These are phyloP conservation scores for Helminthosporium solani DNA, from an alignment of 2,329 filamentous ascomycete species.

Conservation along the genomic window DNA sequence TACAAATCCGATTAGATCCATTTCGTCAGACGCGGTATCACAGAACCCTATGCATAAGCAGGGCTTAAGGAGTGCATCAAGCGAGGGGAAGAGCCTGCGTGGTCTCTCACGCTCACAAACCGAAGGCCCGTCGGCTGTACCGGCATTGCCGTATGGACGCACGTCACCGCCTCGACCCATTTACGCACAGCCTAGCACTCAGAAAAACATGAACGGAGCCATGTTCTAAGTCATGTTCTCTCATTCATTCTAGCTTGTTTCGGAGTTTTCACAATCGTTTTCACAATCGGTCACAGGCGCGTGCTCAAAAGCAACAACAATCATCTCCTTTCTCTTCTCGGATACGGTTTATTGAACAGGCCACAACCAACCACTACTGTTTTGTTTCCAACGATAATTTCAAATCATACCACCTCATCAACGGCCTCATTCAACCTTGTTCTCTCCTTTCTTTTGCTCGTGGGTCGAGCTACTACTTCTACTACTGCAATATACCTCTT, in stretches of 20 bases:
- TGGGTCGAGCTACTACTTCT: conserved; percentile 6
- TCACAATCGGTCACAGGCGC: conserved; percentile 4
- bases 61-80: conserved; percentile 51
- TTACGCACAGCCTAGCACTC: conserved; percentile 18
- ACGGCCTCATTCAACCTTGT: conserved; percentile 13
- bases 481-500: conserved; percentile 37
- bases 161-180: conserved; percentile 34
- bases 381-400: conserved; percentile 13
- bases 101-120: conserved; percentile 39
- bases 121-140: conserved; percentile 28
- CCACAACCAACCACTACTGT: conserved; percentile 2
- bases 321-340: conserved; percentile 8
- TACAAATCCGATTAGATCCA: conserved; percentile 41
- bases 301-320: conserved; percentile 9
- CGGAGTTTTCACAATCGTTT: not conserved
- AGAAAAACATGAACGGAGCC: conserved; percentile 36
- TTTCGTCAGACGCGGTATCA: conserved; percentile 47
- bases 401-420: conserved; percentile 2
- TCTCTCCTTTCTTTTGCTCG: conserved; percentile 9
- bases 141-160: conserved; percentile 26
- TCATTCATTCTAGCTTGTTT: not conserved
- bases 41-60: conserved; percentile 39
- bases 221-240: conserved; percentile 32
- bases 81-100: conserved; percentile 53
- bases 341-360: too few species aligned